Base-by-base conservation (phyloP, 371 early-diverging fungal genomes). In the Mortierella sp. region DNA sequence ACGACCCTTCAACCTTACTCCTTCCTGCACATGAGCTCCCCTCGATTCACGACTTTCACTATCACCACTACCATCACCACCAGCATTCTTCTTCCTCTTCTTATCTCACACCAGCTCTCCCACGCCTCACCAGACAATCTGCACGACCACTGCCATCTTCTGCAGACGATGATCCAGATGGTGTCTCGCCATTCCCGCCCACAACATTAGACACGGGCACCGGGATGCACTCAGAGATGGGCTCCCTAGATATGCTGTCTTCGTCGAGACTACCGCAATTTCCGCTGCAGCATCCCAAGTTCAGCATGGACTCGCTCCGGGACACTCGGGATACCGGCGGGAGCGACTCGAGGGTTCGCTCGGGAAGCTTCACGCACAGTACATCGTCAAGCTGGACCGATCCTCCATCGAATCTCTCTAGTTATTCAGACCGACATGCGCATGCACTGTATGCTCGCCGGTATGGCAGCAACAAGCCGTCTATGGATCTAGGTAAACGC, bases 1-100 rank as follows among this genome's bases (percentile, higher is more conserved):
- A 76, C 46, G 76, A 71, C 19, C 76, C 76, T 1, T 76, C 76
- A 4, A 68, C 72, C 3, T 28, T 76, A 28, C 70, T 76, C 57
- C 60, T 75, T 46, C 70, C 75, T 25, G 66, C 67, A 1, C 75
- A 66, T 5, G 75, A 75, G 6, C 67, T 64, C 50, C 56, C 30
- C 26, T 25, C 57, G 15, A 37, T 37, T 9, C 37, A 37, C 9
- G 37, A 37, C 3, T 5, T 5, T 37, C 37, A 37, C 37, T 37
- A 37, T 9, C 37, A 37, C 37, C 37, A 37, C 37, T 9, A 37
- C 37, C 37, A 37, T 37, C 37, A 37, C 46, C 15, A 55, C 44
- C 25, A 37, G 5, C 29, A 21, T 28, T 30, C n/a, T 6, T 18
- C 26, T n/a, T 30, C 28, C 29, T 57, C 28, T 7, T 30, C 14